Conservation (phyloP, 2,329 filamentous ascomycete species). For the Pestalotiopsis sp. region DNA sequence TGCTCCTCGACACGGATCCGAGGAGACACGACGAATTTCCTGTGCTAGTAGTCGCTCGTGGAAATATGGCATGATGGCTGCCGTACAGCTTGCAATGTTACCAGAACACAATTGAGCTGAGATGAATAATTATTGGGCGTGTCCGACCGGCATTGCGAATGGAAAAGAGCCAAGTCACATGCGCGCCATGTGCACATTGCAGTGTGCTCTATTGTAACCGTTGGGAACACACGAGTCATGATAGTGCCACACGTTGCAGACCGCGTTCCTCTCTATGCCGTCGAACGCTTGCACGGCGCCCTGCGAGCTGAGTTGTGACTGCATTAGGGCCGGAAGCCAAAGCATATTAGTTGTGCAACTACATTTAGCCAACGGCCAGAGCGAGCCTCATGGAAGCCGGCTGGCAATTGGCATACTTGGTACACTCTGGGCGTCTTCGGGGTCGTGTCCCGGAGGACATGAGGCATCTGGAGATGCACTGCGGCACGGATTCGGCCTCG, state of each 20-base stretch:
- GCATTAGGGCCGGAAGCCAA: not conserved
- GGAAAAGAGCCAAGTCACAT: not conserved
- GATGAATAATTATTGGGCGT: no score
- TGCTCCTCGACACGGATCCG: conserved; percentile 44
- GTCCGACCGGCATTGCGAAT: not conserved
- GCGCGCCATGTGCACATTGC: not conserved
- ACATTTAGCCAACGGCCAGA: not conserved
- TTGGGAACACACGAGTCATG: not conserved
- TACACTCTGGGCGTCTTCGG: not conserved
- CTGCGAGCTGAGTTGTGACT: not conserved
- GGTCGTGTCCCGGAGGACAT: not conserved
- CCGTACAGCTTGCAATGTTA: not conserved
- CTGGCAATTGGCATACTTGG: not conserved
- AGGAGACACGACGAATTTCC: conserved; percentile 34
- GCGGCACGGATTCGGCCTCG: not conserved
- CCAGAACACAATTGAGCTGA: not conserved
- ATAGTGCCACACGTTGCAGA: not conserved
- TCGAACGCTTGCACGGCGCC: not conserved
- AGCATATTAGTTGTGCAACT: not conserved
- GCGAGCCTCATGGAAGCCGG: not conserved
- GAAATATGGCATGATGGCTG: not conserved
- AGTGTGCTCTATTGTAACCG: not conserved
- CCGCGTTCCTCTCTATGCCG: not conserved
- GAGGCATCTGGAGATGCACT: not conserved
- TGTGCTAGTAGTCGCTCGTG: not conserved